Conservation (phyloP, 257 asterid genomes). For the Przewalskia tangutica region DNA sequence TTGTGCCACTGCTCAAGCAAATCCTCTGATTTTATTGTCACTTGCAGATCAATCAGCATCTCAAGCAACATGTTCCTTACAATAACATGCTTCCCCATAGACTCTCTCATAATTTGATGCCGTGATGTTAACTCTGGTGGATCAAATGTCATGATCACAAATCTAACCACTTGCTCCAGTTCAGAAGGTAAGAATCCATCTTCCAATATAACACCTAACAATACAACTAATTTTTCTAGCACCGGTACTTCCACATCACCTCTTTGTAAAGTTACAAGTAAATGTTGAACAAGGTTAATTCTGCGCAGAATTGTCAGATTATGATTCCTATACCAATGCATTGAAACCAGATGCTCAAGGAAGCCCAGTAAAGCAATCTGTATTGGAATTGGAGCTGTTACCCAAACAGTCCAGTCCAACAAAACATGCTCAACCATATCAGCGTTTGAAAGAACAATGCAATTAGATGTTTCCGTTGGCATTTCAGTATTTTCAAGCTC, state of each 20-base stretch:
- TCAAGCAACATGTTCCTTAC: constrained; percentile 98
- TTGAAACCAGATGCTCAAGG: constrained; percentile 97
- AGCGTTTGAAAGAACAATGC: constrained; percentile 90
- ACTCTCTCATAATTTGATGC: constrained; percentile 60
- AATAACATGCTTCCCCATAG: constrained; percentile 96
- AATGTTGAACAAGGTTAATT: constrained; percentile 94
- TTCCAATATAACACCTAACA: constrained; percentile 88
- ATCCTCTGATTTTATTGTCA: constrained; percentile 91
- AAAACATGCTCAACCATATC: constrained; percentile 99
- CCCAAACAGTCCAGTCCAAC: constrained; percentile 99
- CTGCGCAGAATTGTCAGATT: constrained; percentile 90
- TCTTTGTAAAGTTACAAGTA: constrained; percentile 92
- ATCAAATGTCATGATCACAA: constrained; percentile 94
- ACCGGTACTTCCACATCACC: constrained; percentile 99
- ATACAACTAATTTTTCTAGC: constrained; percentile 78
- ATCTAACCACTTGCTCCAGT: constrained; percentile 91
- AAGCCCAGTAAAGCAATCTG: constrained; percentile 87
- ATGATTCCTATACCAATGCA: constrained; percentile 99
- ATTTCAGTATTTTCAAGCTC: constrained; percentile 81
- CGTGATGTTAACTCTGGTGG: constrained; percentile 72
- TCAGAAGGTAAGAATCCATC: constrained; percentile 97
- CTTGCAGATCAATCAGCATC: constrained; percentile 97
- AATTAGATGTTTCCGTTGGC: constrained; percentile 80
- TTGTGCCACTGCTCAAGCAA: constrained; percentile 99
- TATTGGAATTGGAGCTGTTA: constrained; percentile 70